phyloP scores from a whole-genome alignment of 1,139 yeast genomes.

The Wickerhamomyces sp. region DNA sequence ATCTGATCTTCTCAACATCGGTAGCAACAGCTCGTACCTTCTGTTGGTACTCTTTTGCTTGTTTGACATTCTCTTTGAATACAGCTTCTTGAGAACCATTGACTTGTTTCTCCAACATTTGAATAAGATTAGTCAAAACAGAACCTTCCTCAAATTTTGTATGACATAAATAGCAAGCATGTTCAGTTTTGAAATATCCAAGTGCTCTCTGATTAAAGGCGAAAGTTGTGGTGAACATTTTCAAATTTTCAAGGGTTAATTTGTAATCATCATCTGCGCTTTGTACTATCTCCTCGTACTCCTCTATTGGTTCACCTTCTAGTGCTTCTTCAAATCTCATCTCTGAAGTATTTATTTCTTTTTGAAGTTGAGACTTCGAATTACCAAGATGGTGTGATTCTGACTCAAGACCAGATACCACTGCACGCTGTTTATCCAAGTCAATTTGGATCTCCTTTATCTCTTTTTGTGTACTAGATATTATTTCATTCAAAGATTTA shows the following conservation, averaged over 20 bases:
- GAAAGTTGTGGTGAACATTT: slow-evolving; percentile 61
- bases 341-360: slow-evolving; percentile 14
- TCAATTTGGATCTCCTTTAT: slow-evolving; percentile 6
- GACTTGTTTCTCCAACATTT: slow-evolving; percentile 30
- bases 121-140: slow-evolving; percentile 29
- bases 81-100: slow-evolving; percentile 26
- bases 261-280: slow-evolving; percentile 60
- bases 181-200: slow-evolving; percentile 49
- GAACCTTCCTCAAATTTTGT: slow-evolving; percentile 47
- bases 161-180: slow-evolving; percentile 63
- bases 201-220: slow-evolving; percentile 64
- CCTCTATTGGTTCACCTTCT: slow-evolving; percentile 44
- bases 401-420: slow-evolving; percentile 7
- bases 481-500: slow-evolving; percentile 17
- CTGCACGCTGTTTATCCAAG: slow-evolving; percentile 1
- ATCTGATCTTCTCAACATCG: slow-evolving; percentile 16
- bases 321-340: slow-evolving; percentile 19
- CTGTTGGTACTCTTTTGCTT: slow-evolving; percentile 35
- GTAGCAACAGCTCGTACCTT: slow-evolving; percentile 27
- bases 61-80: slow-evolving; percentile 32
- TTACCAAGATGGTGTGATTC: slow-evolving; percentile 18
- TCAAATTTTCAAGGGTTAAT: slow-evolving; percentile 55
- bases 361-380: slow-evolving; percentile 17
- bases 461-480: slow-evolving; percentile 7
- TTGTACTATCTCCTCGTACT: slow-evolving; percentile 44